phyloP scores from a whole-genome alignment of 331 rosid species.

The Cucumis variabilis region DNA sequence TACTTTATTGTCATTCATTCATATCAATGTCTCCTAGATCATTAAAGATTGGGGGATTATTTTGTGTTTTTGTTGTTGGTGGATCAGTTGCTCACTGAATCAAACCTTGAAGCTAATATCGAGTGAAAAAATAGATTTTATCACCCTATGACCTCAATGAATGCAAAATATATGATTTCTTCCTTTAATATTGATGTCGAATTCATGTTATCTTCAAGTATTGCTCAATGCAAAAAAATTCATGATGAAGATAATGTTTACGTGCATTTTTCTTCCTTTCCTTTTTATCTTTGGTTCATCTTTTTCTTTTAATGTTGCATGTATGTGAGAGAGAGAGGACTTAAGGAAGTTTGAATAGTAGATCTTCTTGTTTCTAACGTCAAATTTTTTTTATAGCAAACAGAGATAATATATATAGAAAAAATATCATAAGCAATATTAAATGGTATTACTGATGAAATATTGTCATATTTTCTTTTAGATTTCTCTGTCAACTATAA shows the following conservation, averaged over 20 bases:
- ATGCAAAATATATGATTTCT: conserved; percentile 40
- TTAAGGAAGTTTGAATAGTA: too few species aligned
- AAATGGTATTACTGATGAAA: neutral
- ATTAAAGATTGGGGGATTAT: conserved; percentile 51
- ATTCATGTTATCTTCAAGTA: neutral
- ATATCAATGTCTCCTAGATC: neutral
- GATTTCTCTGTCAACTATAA: neutral
- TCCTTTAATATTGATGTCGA: conserved; percentile 40
- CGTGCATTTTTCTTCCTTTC: too few species aligned
- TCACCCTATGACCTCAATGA: neutral
- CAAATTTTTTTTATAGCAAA: too few species aligned
- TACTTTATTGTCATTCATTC: neutral
- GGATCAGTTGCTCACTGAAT: conserved; percentile 50
- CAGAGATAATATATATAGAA: too few species aligned
- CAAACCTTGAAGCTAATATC: conserved; percentile 47
- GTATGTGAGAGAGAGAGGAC: too few species aligned
- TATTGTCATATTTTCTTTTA: neutral
- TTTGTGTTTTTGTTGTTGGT: conserved; percentile 39
- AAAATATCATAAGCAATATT: neutral
- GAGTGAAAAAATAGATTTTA: conserved; percentile 38
- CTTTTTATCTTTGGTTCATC: too few species aligned
- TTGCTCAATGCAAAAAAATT: too few species aligned
- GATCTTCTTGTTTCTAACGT: too few species aligned
- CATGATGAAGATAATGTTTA: too few species aligned
- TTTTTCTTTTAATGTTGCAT: too few species aligned